A percentile compares a stretch with the other conserved stretches of the same genome.
phyloP scores from a whole-genome alignment of 441 rosid genomes.

The Monsonia emarginata region DNA sequence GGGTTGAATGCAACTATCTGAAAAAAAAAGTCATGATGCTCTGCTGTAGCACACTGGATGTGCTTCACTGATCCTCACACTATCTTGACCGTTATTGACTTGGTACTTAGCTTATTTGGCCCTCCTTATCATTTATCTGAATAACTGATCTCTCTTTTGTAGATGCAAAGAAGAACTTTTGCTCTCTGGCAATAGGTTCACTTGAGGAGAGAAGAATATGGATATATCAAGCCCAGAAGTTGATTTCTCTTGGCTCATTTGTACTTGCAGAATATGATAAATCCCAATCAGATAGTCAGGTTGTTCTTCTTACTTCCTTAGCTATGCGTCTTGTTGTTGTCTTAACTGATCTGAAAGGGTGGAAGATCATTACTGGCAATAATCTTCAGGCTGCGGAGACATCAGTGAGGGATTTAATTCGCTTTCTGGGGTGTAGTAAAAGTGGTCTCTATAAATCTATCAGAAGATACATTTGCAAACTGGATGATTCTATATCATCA shows the following conservation, averaged over 20 bases:
- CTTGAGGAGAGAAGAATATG: slow-evolving; percentile 61
- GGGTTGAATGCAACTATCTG: background rate
- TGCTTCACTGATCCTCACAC: background rate
- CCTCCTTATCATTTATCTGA: background rate
- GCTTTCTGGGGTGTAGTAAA: slow-evolving; percentile 53
- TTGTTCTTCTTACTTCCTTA: slow-evolving; percentile 45
- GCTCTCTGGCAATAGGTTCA: slow-evolving; percentile 50
- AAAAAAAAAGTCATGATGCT: background rate
- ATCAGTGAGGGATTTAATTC: slow-evolving; percentile 47
- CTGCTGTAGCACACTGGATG: background rate
- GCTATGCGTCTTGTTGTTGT: slow-evolving; percentile 58
- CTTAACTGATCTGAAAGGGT: slow-evolving; percentile 66
- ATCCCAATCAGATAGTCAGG: slow-evolving; percentile 31
- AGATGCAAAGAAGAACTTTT: slow-evolving; percentile 68
- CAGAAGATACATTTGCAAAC: slow-evolving; percentile 50
- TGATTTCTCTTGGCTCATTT: slow-evolving; percentile 58
- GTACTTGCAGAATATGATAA: slow-evolving; percentile 47
- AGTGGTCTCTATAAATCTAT: slow-evolving; percentile 62
- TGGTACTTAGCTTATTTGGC: background rate
- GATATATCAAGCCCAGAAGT: slow-evolving; percentile 55
- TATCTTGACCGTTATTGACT: background rate
- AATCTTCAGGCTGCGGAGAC: slow-evolving; percentile 39
- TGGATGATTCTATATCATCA: slow-evolving; percentile 27
- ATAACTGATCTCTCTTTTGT: slow-evolving; percentile 10
- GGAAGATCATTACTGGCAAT: slow-evolving; percentile 42